Conservation (phyloP, 2,329 filamentous ascomycete species). For the Pyricularia pennisetigena region DNA sequence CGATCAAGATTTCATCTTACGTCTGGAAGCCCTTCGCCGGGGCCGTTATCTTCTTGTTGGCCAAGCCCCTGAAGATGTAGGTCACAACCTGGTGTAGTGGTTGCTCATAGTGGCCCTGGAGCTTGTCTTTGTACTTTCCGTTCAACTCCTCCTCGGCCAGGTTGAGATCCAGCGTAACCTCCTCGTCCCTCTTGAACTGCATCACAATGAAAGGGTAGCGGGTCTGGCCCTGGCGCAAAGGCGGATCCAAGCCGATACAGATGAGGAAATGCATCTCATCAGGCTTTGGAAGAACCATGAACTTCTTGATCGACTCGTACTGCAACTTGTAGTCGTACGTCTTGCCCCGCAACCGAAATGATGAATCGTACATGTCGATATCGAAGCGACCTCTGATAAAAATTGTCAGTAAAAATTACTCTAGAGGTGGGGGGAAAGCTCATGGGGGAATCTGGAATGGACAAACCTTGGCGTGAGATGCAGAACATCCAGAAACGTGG, state of each 20-base stretch:
- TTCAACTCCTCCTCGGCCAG: constrained; percentile 85
- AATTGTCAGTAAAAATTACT: constrained; percentile 10
- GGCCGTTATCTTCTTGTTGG: constrained; percentile 88
- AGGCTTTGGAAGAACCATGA: constrained; percentile 97
- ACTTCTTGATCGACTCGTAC: constrained; percentile 96
- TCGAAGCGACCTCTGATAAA: constrained; percentile 83
- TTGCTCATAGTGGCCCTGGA: constrained; percentile 84
- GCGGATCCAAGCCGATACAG: constrained; percentile 87
- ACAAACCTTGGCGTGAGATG: constrained; percentile 84
- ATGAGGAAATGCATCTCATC: constrained; percentile 95
- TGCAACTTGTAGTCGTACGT: constrained; percentile 99
- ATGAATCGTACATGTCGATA: constrained; percentile 98
- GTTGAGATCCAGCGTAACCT: constrained; percentile 92
- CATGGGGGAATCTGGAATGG: background rate
- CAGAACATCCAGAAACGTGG: constrained; percentile 91
- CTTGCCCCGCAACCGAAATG: constrained; percentile 93
- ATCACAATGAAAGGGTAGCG: constrained; percentile 97
- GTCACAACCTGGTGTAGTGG: constrained; percentile 89
- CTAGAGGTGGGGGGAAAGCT: constrained; percentile 6
- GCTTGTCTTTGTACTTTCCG: constrained; percentile 77
- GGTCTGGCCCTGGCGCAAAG: constrained; percentile 92
- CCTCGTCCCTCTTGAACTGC: constrained; percentile 97
- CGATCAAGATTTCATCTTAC: constrained; percentile 26
- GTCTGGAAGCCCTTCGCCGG: constrained; percentile 91
- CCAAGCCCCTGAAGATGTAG: constrained; percentile 88